phyloP scores from a whole-genome alignment of 2,329 filamentous ascomycete genomes.

The Fusarium sp. region DNA sequence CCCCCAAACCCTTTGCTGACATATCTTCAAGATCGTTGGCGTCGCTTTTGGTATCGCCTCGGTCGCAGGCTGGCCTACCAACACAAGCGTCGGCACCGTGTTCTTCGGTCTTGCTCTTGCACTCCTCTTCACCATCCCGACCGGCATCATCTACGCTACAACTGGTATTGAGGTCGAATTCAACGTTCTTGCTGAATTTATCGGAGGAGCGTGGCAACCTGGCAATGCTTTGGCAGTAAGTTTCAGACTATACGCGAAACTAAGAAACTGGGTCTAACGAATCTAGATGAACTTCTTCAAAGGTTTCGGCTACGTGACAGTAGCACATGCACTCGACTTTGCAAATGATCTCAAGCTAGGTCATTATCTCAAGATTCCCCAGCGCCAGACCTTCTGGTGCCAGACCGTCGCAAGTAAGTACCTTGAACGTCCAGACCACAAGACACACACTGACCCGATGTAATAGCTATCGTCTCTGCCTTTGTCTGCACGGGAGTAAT shows the following conservation, averaged over 20 bases:
- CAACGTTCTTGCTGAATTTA: slow-evolving; percentile 64
- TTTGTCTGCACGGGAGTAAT: slow-evolving; percentile 55
- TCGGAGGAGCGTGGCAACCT: slow-evolving; percentile 59
- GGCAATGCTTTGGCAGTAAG: slow-evolving; percentile 60
- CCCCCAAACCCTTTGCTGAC: background rate
- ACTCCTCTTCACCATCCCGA: slow-evolving; percentile 60
- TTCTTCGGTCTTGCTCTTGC: slow-evolving; percentile 61
- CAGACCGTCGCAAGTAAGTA: slow-evolving; percentile 52
- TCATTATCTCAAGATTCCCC: slow-evolving; percentile 63
- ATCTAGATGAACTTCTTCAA: slow-evolving; percentile 63
- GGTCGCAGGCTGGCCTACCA: slow-evolving; percentile 58
- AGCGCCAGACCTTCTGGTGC: slow-evolving; percentile 54
- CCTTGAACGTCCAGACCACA: rapidly evolving
- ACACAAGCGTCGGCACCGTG: slow-evolving; percentile 60
- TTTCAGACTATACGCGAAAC: rapidly evolving
- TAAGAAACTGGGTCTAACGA: background rate
- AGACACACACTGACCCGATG: background rate
- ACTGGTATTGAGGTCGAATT: slow-evolving; percentile 60
- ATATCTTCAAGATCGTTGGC: slow-evolving; percentile 37
- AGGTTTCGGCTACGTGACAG: slow-evolving; percentile 57
- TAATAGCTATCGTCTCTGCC: slow-evolving; percentile 51
- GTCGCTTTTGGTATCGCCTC: slow-evolving; percentile 55
- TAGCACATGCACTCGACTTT: slow-evolving; percentile 56
- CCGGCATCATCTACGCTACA: slow-evolving; percentile 62
- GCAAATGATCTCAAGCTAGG: slow-evolving; percentile 55